Conservation (phyloP, 768 basidiomycete species). For the Calvatia gigantea region DNA sequence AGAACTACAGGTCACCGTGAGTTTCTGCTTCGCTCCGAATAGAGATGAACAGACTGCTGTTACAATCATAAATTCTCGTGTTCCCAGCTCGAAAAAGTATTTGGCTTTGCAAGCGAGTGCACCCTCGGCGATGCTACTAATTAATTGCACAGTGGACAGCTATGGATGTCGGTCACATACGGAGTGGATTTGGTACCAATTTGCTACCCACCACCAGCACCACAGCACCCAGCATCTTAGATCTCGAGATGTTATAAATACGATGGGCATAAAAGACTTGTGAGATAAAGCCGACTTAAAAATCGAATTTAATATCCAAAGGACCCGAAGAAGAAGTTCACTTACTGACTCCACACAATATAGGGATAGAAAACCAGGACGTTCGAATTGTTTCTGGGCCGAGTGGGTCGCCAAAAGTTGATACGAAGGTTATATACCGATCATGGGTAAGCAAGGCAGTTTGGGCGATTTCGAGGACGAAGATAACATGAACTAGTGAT, state of each 20-base stretch:
- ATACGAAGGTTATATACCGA: not conserved
- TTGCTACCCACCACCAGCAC: not conserved
- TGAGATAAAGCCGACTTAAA: not conserved
- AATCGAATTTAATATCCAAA: not conserved
- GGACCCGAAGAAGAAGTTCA: not conserved
- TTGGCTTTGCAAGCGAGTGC: not conserved
- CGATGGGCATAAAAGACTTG: constrained; percentile 5
- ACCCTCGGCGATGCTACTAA: not conserved
- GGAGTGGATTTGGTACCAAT: not conserved
- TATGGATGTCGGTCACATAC: not conserved
- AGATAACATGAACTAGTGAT: constrained; percentile 21
- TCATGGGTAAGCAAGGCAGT: constrained; percentile 17
- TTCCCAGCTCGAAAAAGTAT: not conserved
- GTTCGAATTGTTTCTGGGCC: not conserved
- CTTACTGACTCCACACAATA: not conserved
- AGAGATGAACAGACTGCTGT: not conserved
- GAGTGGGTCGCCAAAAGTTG: not conserved
- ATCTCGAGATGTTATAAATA: not conserved
- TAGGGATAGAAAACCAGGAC: not conserved
- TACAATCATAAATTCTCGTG: not conserved
- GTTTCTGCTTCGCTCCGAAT: not conserved
- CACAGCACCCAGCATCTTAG: not conserved
- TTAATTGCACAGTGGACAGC: not conserved
- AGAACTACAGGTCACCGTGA: not conserved
- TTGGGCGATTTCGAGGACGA: constrained; percentile 26